Percentiles rank a stretch among this genome's conserved stretches.
These are phyloP conservation scores for Fusarium dlaminii DNA, from an alignment of 2,329 filamentous ascomycete genomes.

Conservation along the genomic window DNA sequence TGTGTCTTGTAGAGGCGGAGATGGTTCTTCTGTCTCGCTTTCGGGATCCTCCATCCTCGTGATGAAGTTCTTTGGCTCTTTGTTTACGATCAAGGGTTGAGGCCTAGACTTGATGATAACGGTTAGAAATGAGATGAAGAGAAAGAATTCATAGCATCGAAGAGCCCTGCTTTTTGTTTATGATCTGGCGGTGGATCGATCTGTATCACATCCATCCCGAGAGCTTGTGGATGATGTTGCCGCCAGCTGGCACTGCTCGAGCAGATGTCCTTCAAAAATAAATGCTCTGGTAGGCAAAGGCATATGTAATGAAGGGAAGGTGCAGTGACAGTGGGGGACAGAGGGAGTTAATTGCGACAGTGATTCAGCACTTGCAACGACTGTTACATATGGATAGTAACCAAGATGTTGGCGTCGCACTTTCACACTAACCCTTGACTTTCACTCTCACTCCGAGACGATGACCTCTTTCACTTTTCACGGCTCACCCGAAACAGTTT, in stretches of 20 bases:
- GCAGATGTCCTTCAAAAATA: not conserved
- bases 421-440: not conserved
- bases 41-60: conserved; percentile 14
- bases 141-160: not conserved
- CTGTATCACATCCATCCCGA: not conserved
- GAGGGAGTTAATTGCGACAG: not conserved
- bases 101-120: not conserved
- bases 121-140: conserved; percentile 11
- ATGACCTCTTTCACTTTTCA: not conserved
- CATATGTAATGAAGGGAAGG: not conserved
- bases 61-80: not conserved
- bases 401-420: not conserved
- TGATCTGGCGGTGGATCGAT: not conserved
- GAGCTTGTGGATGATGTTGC: not conserved
- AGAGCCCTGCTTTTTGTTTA: not conserved
- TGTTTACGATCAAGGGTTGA: not conserved
- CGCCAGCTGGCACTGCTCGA: not conserved
- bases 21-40: not conserved
- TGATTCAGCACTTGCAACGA: not conserved
- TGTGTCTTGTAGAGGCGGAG: not conserved
- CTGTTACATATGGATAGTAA: not conserved
- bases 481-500: not conserved
- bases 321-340: not conserved
- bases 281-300: not conserved
- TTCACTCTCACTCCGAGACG: not conserved